Evolutionary conservation across 1,284 basidiomycete species (phyloP), one percentile per base, ranked within the genome.

Genomic region (Naganishia sp.): DNA sequence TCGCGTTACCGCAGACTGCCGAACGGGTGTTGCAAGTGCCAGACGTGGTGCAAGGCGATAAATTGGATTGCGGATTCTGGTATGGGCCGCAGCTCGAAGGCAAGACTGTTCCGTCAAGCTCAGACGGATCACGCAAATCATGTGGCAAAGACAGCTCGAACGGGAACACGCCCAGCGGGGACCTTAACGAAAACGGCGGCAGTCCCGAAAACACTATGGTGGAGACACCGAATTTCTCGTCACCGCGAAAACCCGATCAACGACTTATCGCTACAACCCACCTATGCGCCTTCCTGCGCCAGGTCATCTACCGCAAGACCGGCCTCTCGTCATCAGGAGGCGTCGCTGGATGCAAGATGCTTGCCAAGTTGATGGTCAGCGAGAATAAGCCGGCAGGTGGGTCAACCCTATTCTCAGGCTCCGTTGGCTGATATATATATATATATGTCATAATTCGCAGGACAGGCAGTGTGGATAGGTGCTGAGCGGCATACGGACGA

Each of bases 251-350:
- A 25, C 11, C 43, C 10, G 23, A 15, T 62, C 11, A 4, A n/a
- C 55, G 45, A 46, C 31, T 63, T 31, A 53, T 60, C 18, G 42
- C 68, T 49, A 77, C 75, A 2, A 72, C 77, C 2, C 75, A 79
- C 35, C 68, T 80, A 0, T 77, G 78, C 2, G 58, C 58, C 32
- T 72, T 76, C 54, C 65, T 80, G 6, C 68, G 78, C 9, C 64
- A 69, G 3, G 58, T 71, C 9, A 73, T 80, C 21, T 68, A 69
- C n/a, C 53, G 70, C n/a, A 66, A 75, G 41, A 70, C 79, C 18
- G 74, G 74, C 2, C 71, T 80, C 45, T 76, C 76, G 2, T 75
- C 76, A 13, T 78, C 76, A 2, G 78, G 75, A 0, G 79, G 78
- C 0, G 71, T 80, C 10, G 74, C 75, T 10, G 72, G 71, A 9